Evolutionary conservation across 2,329 filamentous ascomycete genomes (phyloP).

Genomic region (Pyrenophora tritici-repentis): DNA sequence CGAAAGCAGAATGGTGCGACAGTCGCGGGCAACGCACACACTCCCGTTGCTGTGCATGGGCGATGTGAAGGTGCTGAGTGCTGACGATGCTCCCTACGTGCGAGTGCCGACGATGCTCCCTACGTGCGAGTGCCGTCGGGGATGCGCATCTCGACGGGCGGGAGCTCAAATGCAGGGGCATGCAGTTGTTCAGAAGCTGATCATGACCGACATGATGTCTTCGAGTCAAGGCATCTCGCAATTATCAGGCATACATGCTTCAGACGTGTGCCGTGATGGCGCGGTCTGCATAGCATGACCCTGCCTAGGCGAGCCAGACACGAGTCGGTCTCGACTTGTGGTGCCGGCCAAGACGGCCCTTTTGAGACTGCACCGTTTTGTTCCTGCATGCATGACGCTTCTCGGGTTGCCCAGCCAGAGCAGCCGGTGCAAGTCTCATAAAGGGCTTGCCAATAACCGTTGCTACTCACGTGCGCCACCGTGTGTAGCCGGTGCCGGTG

Average conservation of each 20-base stretch:
- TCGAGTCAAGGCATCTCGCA: too few relatives aligned
- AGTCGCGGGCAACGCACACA: constrained; percentile 34
- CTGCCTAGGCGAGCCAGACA: constrained; percentile 19
- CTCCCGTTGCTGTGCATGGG: constrained; percentile 37
- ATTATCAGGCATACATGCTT: constrained; percentile 4
- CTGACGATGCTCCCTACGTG: constrained; percentile 4
- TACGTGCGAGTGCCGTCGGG: not conserved
- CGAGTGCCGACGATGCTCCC: too few relatives aligned
- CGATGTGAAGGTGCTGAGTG: constrained; percentile 2
- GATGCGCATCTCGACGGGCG: too few relatives aligned
- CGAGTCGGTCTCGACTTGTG: constrained; percentile 23
- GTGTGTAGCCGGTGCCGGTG: too few relatives aligned
- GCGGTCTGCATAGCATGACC: constrained; percentile 22
- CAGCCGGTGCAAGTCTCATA: constrained; percentile 10
- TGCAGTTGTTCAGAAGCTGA: too few relatives aligned
- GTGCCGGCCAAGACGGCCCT: constrained; percentile 20
- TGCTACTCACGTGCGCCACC: too few relatives aligned
- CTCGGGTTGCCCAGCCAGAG: constrained; percentile 14
- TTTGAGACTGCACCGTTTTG: constrained; percentile 19
- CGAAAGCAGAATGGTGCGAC: constrained; percentile 38
- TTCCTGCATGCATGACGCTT: constrained; percentile 25
- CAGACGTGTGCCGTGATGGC: constrained; percentile 22
- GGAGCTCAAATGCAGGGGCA: too few relatives aligned
- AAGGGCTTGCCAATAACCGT: not conserved
- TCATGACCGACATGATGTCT: too few relatives aligned